Conservation (phyloP, 2,329 filamentous ascomycete genomes). For the Neofusicoccum umdonicola region DNA sequence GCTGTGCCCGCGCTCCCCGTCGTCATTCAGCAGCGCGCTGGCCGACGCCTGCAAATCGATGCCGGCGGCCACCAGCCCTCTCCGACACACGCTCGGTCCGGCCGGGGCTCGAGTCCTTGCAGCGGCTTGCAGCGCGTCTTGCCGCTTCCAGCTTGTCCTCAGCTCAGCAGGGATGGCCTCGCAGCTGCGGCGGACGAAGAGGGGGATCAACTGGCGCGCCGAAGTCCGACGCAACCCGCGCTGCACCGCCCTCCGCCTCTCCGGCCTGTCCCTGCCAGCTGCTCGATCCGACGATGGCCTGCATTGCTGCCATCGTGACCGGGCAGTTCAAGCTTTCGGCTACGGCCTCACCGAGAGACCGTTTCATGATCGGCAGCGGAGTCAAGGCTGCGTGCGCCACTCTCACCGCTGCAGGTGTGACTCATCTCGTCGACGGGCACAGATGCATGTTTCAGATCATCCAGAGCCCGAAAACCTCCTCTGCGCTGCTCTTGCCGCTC, state of each 20-base stretch:
- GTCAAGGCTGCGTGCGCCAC: conserved; percentile 9
- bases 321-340: conserved; percentile 9
- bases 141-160: conserved; percentile 10
- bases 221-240: conserved; percentile 14
- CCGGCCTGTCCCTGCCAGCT: neutral
- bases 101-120: conserved; percentile 15
- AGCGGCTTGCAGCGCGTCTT: conserved; percentile 10
- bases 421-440: conserved; percentile 14
- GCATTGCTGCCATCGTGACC: conserved; percentile 9
- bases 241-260: neutral
- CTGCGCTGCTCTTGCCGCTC: conserved; percentile 6
- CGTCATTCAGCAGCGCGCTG: conserved; percentile 9
- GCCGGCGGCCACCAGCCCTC: neutral
- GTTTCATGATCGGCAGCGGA: conserved; percentile 15
- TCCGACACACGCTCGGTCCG: conserved; percentile 14
- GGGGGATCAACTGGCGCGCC: conserved; percentile 6
- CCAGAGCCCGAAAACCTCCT: conserved; percentile 2
- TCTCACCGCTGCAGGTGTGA: conserved; percentile 14
- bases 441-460: conserved; percentile 15
- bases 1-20: neutral
- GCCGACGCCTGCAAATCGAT: neutral
- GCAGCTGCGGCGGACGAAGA: neutral
- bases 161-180: conserved; percentile 15
- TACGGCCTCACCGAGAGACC: conserved; percentile 10
- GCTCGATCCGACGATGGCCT: conserved; percentile 6